Evolutionary conservation across 2,329 filamentous ascomycete species (phyloP), one percentile per base, ranked within the genome.

Genomic region (Coniella vitis): DNA sequence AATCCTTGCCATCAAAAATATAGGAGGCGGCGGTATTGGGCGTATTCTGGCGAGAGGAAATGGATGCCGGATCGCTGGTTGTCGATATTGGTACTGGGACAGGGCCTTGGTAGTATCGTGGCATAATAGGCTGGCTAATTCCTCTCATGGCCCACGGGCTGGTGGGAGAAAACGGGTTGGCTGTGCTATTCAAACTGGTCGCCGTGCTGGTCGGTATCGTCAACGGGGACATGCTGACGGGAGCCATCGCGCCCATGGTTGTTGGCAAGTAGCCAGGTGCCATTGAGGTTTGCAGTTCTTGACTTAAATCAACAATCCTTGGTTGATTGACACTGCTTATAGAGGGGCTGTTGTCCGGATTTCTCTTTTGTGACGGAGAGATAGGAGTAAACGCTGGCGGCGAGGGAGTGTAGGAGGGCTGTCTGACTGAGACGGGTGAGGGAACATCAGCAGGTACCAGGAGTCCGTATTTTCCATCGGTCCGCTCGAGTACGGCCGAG

Each of bases 401-500:
- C 10, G 59, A 63, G 12, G 60, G 56, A 9, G 60, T 58, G 32
- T 52, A 48, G 9, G 54, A 53, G 10, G 38, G 35, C 37, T 53
- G 46, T 35, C 55, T 61, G 38, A 58, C 67, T 58, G 51, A 58
- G 17, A 56, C 55, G n/a, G 79, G 79, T 2, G 81, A 82, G 2
- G 76, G 74, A 7, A 81, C 73, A 45, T 83, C 81, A 0, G 76
- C 75, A 46, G 77, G 76, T 60, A 69, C 80, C 57, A 84, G 90
- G 2, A 76, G 78, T 1, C 88, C 89, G 65, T 87, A 95, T 66
- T 85, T 91, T 38, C 79, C 73, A 60, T 94, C 87, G 2, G 88
- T 86, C 32, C 89, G 79, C 42, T 81, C 74, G n/a, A 97, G 76
- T 2, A 94, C 81, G 2, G 76, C 69, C 0, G 79, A 75, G 0